Percentiles rank a stretch among this genome's conserved stretches.
phyloP scores from a whole-genome alignment of 2,329 filamentous ascomycete species.

The Sclerotinia subarctica region DNA sequence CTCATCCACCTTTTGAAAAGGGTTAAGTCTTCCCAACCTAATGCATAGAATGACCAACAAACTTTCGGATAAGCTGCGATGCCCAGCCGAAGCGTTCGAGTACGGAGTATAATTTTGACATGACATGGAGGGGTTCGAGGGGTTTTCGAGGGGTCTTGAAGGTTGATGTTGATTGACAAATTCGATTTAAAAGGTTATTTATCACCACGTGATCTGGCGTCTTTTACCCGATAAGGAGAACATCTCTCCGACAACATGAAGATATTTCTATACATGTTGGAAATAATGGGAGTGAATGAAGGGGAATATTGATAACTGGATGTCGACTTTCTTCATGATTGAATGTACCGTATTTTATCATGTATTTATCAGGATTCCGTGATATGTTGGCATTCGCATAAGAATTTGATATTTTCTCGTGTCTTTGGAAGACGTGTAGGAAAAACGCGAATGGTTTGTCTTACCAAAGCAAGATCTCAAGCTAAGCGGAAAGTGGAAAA shows the following conservation, averaged over 20 bases:
- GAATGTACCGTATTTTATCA: fast-evolving
- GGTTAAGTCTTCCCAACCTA: background rate
- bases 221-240: background rate
- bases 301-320: background rate
- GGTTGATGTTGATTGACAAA: background rate
- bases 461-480: background rate
- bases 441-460: background rate
- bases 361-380: background rate
- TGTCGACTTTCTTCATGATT: background rate
- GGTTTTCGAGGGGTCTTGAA: background rate
- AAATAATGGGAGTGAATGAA: background rate
- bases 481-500: background rate
- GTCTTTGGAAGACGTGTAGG: conserved; percentile 13
- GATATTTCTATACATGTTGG: background rate
- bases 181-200: background rate
- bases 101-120: background rate
- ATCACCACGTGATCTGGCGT: conserved; percentile 20
- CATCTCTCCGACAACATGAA: background rate
- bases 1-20: background rate
- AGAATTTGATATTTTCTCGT: background rate
- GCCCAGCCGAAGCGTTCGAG: background rate
- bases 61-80: background rate
- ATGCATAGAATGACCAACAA: background rate
- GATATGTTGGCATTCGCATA: background rate
- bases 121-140: background rate